phyloP scores from a whole-genome alignment of 345 rosid genomes.

The Citrus inodora region DNA sequence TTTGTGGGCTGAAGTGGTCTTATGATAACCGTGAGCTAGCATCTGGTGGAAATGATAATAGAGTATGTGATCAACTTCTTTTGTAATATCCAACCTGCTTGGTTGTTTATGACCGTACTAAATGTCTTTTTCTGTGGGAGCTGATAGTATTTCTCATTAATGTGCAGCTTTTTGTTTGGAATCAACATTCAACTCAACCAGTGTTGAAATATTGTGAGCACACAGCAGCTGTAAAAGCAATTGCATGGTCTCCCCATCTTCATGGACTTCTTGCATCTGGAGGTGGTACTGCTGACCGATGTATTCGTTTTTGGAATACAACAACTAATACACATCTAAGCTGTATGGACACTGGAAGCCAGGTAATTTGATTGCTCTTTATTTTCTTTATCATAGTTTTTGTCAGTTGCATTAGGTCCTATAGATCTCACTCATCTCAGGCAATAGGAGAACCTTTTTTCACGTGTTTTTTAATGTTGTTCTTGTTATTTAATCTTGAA shows the following conservation, averaged over 20 bases:
- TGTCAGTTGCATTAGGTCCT: constrained; percentile 1
- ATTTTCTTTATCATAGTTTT: background rate
- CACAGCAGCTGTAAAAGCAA: constrained; percentile 98
- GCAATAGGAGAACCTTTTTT: background rate
- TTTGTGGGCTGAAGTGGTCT: constrained; percentile 99
- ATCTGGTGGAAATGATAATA: constrained; percentile 97
- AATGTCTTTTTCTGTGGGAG: background rate
- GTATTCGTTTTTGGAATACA: constrained; percentile 99
- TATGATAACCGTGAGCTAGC: constrained; percentile 95
- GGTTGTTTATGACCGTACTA: background rate
- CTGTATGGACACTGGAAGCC: constrained; percentile 95
- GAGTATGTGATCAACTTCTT: constrained; percentile 37
- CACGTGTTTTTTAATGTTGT: background rate
- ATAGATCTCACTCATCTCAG: background rate
- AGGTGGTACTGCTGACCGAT: constrained; percentile 96
- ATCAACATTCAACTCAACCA: constrained; percentile 92
- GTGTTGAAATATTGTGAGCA: constrained; percentile 87
- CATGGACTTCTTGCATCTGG: constrained; percentile 99
- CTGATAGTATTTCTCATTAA: constrained; percentile 18
- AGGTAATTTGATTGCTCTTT: constrained; percentile 39
- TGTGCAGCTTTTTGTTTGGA: constrained; percentile 95
- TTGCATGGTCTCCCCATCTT: constrained; percentile 99
- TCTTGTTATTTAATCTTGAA: background rate
- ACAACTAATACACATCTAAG: constrained; percentile 80
- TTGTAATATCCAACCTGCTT: background rate